These are phyloP conservation scores for Alternaria alternata DNA, from an alignment of 2,329 filamentous ascomycete species.

Conservation along the genomic window DNA sequence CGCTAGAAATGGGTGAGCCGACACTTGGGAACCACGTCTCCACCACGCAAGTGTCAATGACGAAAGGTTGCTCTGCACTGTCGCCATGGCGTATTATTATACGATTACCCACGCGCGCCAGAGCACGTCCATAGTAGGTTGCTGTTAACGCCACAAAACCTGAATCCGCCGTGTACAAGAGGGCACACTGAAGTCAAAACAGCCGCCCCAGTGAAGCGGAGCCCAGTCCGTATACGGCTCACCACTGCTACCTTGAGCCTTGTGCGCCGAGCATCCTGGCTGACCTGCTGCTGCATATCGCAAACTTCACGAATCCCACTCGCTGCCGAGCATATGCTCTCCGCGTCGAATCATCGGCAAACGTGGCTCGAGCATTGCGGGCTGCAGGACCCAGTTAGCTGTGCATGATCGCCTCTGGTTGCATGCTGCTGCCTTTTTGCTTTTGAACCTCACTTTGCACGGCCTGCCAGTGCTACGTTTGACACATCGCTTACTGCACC, in stretches of 20 bases:
- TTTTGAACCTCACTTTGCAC: slow-evolving; percentile 7
- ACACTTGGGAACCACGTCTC: slow-evolving; percentile 25
- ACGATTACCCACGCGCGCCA: slow-evolving; percentile 2
- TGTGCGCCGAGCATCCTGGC: slow-evolving; percentile 18
- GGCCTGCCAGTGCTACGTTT: slow-evolving; percentile 10
- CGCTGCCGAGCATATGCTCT: slow-evolving; percentile 7
- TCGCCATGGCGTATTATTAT: slow-evolving; percentile 5
- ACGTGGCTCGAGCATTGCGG: slow-evolving; percentile 22
- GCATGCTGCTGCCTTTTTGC: slow-evolving; percentile 3
- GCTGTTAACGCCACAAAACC: slow-evolving; percentile 32
- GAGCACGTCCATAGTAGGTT: slow-evolving; percentile 26
- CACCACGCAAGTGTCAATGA: slow-evolving; percentile 30
- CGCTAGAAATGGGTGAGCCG: slow-evolving; percentile 33
- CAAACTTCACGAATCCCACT: slow-evolving; percentile 21
- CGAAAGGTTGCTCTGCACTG: slow-evolving; percentile 23
- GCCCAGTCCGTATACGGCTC: slow-evolving; percentile 23
- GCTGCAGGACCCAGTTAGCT: slow-evolving; percentile 1
- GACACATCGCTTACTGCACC: slow-evolving; percentile 4
- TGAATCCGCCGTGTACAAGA: slow-evolving; percentile 18
- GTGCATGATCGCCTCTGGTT: slow-evolving; percentile 23
- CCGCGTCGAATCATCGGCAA: slow-evolving; percentile 29
- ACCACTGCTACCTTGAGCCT: slow-evolving; percentile 12
- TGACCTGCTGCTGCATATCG: slow-evolving; percentile 13
- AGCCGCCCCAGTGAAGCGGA: slow-evolving; percentile 23
- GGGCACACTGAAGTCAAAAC: slow-evolving; percentile 22